Evolutionary conservation across 352 stramenopile genomes (phyloP), one percentile per base, ranked within the genome.

Genomic region (Plasmopara muralis): DNA sequence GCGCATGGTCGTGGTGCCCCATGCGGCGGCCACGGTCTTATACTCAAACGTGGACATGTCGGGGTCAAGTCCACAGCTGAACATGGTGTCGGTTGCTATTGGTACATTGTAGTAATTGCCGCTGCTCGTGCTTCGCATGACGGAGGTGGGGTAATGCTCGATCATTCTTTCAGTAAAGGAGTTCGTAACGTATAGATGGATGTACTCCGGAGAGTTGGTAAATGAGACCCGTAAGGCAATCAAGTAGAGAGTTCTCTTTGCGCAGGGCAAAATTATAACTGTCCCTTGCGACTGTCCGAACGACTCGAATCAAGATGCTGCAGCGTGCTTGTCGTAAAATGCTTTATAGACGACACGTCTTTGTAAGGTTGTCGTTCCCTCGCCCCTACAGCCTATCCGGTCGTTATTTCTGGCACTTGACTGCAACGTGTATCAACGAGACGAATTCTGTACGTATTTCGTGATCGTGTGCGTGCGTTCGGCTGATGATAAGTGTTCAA

Each of bases 51-150:
- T 51, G 15, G 20, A 25, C 20, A 25, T 25, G 20, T 25, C 20
- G 20, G 20, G 20, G 20, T 25, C 20, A 25, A 25, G 20, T 25
- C 20, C 20, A 25, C 20, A 25, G 20, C 20, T 25, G 20, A 25
- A 25, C 20, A 59, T 10, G n/a, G 55, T 35, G 20, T 68, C 55
- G 15, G 66, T 47, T 12, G 64, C 55, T 41, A 78, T 56, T 10
- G 72, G 72, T 20, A 83, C 57, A 52, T 80, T 73, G 60, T 83
- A 83, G 50, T 78, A 83, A 42, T 83, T 83, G 52, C 67, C 70
- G 54, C 72, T 83, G 53, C 64, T 65, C 47, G 70, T 77, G 47
- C 70, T 74, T 62, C 72, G 72, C 68, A 83, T 64, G 37, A 83
- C 68, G 43, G 72, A 78, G 51, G 68, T 68, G 55, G 67, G 73